phyloP scores from a whole-genome alignment of 371 early-diverging fungal genomes.

The Mucor circinelloides region DNA sequence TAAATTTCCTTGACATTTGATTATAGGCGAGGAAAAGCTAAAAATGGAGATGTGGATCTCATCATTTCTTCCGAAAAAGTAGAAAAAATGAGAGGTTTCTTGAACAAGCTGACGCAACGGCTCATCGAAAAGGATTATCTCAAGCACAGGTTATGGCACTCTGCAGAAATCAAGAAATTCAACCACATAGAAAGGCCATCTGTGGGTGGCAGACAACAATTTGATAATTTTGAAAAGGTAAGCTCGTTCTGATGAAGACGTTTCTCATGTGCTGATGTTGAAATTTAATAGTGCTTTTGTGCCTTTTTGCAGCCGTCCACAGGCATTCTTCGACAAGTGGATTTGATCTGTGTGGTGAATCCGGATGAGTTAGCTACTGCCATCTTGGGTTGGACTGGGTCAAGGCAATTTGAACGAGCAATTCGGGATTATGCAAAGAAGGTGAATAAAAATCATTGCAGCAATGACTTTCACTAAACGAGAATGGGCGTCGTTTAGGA shows the following conservation, averaged over 20 bases:
- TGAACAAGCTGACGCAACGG: constrained; percentile 26
- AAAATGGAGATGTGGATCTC: constrained; percentile 58
- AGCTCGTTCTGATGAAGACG: too few relatives aligned
- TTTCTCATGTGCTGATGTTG: neutral
- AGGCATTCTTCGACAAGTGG: constrained; percentile 48
- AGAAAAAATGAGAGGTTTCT: constrained; percentile 23
- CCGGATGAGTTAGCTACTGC: constrained; percentile 36
- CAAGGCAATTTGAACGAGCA: constrained; percentile 44
- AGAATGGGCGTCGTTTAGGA: constrained; percentile 18
- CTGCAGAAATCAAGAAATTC: constrained; percentile 1
- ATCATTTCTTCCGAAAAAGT: constrained; percentile 37
- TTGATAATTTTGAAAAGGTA: constrained; percentile 39
- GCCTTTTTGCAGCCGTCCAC: constrained; percentile 54
- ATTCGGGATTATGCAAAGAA: constrained; percentile 42
- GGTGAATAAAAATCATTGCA: constrained; percentile 4
- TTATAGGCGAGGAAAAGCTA: constrained; percentile 49
- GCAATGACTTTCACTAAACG: neutral
- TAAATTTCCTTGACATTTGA: neutral
- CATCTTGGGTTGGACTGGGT: constrained; percentile 58
- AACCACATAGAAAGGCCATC: neutral
- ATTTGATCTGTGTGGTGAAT: constrained; percentile 41
- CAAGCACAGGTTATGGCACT: constrained; percentile 12
- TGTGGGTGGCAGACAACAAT: neutral
- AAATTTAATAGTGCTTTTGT: constrained; percentile 36
- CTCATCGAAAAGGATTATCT: constrained; percentile 28